Conservation (phyloP, 805 yeast species). For the Candida hispaniensis region DNA sequence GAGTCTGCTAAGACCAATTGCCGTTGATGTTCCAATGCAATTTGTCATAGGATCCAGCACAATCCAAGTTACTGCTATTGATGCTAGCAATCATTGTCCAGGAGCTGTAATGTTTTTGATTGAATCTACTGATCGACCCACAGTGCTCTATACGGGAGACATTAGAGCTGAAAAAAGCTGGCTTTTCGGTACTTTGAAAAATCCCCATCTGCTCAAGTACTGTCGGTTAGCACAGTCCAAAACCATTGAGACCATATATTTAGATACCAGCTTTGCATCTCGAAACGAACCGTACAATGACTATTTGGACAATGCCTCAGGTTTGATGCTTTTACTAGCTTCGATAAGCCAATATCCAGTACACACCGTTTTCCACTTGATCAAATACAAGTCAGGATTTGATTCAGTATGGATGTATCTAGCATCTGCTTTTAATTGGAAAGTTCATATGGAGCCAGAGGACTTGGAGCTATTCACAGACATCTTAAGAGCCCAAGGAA, state of each 20-base stretch:
- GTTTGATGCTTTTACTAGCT: constrained; percentile 1
- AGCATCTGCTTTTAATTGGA: constrained; percentile 11
- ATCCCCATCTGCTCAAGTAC: constrained; percentile 9
- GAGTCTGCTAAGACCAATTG: constrained; percentile 4
- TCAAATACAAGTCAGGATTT: constrained; percentile 7
- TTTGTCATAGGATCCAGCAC: constrained; percentile 1
- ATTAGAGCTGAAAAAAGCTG: constrained; percentile 12
- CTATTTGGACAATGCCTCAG: constrained; percentile 2
- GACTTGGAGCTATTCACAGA: constrained; percentile 1
- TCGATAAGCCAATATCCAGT: constrained; percentile 1
- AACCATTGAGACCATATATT: constrained; percentile 4
- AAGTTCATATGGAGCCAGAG: constrained; percentile 12
- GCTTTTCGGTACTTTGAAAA: constrained; percentile 6
- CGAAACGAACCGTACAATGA: constrained; percentile 10
- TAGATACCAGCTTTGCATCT: constrained; percentile 12
- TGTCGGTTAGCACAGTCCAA: too few species aligned
- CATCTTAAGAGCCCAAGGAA: constrained; percentile 4
- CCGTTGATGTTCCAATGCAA: constrained; percentile 3
- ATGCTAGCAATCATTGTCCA: constrained; percentile 14
- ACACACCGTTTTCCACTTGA: constrained; percentile 2
- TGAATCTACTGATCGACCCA: constrained; percentile 2
- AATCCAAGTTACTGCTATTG: constrained; percentile 1
- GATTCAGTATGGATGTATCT: constrained; percentile 11
- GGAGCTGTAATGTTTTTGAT: constrained; percentile 15
- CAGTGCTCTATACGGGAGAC: constrained; percentile 8